A percentile compares a stretch with the other conserved stretches of the same genome.
Conservation (phyloP, 352 stramenopile species). For the Globisporangium splendens region DNA sequence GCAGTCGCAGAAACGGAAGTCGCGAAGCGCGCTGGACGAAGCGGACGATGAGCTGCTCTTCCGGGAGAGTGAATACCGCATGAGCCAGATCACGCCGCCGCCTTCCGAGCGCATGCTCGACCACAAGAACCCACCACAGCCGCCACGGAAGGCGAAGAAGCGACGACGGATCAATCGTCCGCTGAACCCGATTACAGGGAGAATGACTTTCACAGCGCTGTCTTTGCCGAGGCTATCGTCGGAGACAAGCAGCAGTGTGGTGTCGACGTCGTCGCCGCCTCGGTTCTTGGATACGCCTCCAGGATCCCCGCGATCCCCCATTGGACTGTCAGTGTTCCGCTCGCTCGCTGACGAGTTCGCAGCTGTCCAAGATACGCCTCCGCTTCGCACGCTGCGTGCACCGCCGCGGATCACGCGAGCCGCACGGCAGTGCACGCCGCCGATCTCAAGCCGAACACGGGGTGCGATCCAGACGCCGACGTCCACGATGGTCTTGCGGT, state of each 20-base stretch:
- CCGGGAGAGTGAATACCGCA: constrained; percentile 24
- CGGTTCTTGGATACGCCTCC: constrained; percentile 35
- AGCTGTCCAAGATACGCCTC: constrained; percentile 52
- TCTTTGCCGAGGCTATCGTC: constrained; percentile 17
- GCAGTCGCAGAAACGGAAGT: constrained; percentile 11
- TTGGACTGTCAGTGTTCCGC: constrained; percentile 36
- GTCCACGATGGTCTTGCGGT: constrained; percentile 51
- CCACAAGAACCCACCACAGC: constrained; percentile 58
- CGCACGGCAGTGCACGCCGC: constrained; percentile 30
- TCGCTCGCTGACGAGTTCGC: constrained; percentile 67
- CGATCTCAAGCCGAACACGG: constrained; percentile 25
- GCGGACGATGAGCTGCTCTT: constrained; percentile 20
- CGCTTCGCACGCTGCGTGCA: constrained; percentile 33
- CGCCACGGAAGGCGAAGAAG: constrained; percentile 36
- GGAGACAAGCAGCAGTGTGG: constrained; percentile 9
- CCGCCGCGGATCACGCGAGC: constrained; percentile 48
- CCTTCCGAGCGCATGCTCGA: constrained; percentile 67
- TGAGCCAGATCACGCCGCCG: constrained; percentile 56
- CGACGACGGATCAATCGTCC: constrained; percentile 18
- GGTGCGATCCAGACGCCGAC: constrained; percentile 44
- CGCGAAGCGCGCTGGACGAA: constrained; percentile 5
- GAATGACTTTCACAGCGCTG: constrained; percentile 11
- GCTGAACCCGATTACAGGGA: constrained; percentile 13
- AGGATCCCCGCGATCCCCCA: constrained; percentile 12
- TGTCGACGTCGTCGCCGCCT: constrained; percentile 16